Evolutionary conservation across 2,329 filamentous ascomycete genomes (phyloP).

Genomic region (Phialocephala sp.): DNA sequence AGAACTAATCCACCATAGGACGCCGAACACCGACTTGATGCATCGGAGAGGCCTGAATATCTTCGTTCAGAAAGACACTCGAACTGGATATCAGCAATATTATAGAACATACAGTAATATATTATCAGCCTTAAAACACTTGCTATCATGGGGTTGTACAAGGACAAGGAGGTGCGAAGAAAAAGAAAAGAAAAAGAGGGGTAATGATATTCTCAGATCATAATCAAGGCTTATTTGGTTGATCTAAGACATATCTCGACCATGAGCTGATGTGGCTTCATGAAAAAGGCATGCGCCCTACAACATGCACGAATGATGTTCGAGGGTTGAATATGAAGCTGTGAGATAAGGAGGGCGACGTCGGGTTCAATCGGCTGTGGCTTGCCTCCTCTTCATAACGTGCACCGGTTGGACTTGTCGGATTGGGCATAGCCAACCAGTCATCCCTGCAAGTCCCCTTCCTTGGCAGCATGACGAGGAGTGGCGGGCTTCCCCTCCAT

Average conservation of each 20-base stretch:
- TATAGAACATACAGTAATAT: too few species aligned
- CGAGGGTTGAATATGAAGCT: background rate
- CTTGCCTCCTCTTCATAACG: background rate
- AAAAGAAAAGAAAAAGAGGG: background rate
- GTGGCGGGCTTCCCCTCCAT: constrained; percentile 6
- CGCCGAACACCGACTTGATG: too few species aligned
- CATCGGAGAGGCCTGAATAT: too few species aligned
- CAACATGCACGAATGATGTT: background rate
- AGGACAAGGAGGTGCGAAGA: background rate
- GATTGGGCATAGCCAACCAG: background rate
- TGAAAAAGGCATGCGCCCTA: background rate
- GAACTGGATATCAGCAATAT: too few species aligned
- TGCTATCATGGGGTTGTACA: too few species aligned
- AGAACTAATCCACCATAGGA: too few species aligned
- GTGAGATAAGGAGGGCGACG: background rate
- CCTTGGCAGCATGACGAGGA: background rate
- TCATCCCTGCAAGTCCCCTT: background rate
- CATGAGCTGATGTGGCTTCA: background rate
- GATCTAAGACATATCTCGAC: background rate
- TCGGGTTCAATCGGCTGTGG: background rate
- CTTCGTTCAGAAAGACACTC: too few species aligned
- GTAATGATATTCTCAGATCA: background rate
- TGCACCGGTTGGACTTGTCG: background rate
- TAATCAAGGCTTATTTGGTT: background rate
- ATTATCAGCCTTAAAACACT: too few species aligned